Evolutionary conservation across 2,329 filamentous ascomycete species (phyloP).

Genomic region (Aspergillus hiratsukae): DNA sequence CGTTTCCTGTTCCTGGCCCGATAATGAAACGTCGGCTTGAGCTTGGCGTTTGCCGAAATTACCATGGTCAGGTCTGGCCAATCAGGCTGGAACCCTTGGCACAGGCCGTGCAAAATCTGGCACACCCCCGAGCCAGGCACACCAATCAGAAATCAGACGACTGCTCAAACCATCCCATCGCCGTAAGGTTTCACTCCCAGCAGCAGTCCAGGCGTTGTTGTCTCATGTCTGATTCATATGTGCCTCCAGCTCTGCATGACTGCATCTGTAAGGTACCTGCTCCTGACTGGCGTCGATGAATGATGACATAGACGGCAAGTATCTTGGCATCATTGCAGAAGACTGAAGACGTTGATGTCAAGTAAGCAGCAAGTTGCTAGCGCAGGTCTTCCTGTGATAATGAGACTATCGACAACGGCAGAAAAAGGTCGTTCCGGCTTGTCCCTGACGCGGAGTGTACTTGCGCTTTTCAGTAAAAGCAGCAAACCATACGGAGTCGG

Average conservation of each 20-base stretch:
- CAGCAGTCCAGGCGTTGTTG: conserved; percentile 2
- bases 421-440: neutral
- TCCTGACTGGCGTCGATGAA: neutral
- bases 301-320: neutral
- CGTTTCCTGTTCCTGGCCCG: conserved; percentile 20
- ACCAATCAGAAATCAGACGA: conserved; percentile 23
- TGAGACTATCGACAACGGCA: neutral
- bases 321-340: neutral
- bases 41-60: conserved; percentile 25
- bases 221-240: conserved; percentile 15
- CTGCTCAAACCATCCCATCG: conserved; percentile 10
- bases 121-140: conserved; percentile 23
- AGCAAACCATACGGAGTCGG: neutral
- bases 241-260: neutral
- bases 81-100: conserved; percentile 13
- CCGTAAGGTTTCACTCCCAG: conserved; percentile 12
- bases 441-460: neutral
- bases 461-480: neutral
- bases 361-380: neutral
- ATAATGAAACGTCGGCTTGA: conserved; percentile 9
- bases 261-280: neutral
- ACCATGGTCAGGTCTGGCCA: conserved; percentile 17
- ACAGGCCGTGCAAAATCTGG: conserved; percentile 7
- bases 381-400: neutral
- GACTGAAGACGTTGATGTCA: neutral